A percentile compares a stretch with the other conserved stretches of the same genome.
These are phyloP conservation scores for Apiotrichum veenhuisii DNA, from an alignment of 1,284 basidiomycete species.

Conservation along the genomic window DNA sequence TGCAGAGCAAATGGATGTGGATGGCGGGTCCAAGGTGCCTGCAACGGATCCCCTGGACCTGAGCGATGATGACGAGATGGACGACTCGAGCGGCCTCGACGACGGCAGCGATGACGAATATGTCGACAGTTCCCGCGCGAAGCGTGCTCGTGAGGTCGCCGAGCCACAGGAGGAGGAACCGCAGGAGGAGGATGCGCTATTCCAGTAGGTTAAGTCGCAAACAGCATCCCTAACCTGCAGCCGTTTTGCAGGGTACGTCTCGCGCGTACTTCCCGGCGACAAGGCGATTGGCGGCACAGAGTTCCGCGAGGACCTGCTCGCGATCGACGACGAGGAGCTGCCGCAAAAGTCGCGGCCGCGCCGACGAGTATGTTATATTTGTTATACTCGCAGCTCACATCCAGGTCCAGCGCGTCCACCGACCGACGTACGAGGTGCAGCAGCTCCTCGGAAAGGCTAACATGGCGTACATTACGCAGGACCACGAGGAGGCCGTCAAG, in stretches of 20 bases:
- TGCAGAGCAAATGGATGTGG: slow-evolving; percentile 5
- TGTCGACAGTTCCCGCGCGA: slow-evolving; percentile 8
- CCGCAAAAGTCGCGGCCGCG: slow-evolving; percentile 14
- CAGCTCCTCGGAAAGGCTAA: slow-evolving; percentile 81
- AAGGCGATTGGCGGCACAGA: slow-evolving; percentile 14
- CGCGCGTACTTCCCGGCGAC: slow-evolving; percentile 11
- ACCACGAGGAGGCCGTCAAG: slow-evolving; percentile 66
- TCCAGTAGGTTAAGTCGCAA: slow-evolving; percentile 24
- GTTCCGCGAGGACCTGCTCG: slow-evolving; percentile 28
- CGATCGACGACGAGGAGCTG: slow-evolving; percentile 31
- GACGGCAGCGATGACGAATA: slow-evolving; percentile 22
- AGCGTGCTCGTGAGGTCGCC: not conserved
- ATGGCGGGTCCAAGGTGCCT: not conserved
- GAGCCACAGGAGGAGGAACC: slow-evolving; percentile 6
- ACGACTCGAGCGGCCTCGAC: slow-evolving; percentile 28
- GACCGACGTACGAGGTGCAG: slow-evolving; percentile 75
- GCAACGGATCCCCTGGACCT: not conserved
- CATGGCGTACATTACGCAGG: slow-evolving; percentile 69
- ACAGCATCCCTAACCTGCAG: slow-evolving; percentile 14
- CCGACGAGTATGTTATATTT: slow-evolving; percentile 1
- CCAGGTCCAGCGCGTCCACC: slow-evolving; percentile 54
- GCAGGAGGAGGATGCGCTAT: slow-evolving; percentile 29
- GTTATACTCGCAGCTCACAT: not conserved
- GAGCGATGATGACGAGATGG: not conserved
- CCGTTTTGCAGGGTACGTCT: slow-evolving; percentile 35